phyloP scores from a whole-genome alignment of 2,329 filamentous ascomycete genomes.

The Zalaria sp. region DNA sequence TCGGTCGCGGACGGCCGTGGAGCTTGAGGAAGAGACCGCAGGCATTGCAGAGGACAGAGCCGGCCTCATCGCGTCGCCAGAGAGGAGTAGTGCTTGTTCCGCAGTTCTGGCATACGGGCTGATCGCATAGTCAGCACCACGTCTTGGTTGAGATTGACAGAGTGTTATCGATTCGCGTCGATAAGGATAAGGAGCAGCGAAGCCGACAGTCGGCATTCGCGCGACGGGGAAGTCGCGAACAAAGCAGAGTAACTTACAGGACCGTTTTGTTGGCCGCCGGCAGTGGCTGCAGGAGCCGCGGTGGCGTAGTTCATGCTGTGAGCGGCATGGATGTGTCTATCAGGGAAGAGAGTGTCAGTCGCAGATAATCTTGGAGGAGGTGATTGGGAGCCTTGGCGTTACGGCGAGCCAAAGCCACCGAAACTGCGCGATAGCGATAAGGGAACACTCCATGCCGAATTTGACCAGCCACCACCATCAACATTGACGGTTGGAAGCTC shows the following conservation, averaged over 20 bases:
- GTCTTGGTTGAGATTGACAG: constrained; percentile 4
- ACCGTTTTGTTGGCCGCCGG: constrained; percentile 46
- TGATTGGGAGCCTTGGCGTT: constrained; percentile 6
- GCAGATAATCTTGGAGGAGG: background rate
- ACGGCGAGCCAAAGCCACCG: background rate
- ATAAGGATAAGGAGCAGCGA: constrained; percentile 11
- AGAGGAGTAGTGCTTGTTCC: constrained; percentile 87
- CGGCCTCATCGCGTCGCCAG: constrained; percentile 93
- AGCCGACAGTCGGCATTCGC: background rate
- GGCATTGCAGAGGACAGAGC: constrained; percentile 93
- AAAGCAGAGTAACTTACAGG: constrained; percentile 33
- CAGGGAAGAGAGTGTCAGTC: constrained; percentile 9
- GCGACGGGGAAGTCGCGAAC: constrained; percentile 3
- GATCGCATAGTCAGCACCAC: constrained; percentile 35
- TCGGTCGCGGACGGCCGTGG: constrained; percentile 82
- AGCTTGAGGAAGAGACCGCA: constrained; percentile 96
- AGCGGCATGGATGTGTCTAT: constrained; percentile 28
- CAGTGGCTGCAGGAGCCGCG: constrained; percentile 50
- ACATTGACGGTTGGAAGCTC: background rate
- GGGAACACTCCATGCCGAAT: constrained; percentile 1
- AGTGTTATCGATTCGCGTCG: constrained; percentile 10
- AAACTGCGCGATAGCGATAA: background rate
- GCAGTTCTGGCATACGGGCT: constrained; percentile 97
- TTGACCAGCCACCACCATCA: background rate
- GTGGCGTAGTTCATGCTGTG: constrained; percentile 47